Base-by-base conservation (phyloP, 768 basidiomycete genomes). In the Trametes villosa region DNA sequence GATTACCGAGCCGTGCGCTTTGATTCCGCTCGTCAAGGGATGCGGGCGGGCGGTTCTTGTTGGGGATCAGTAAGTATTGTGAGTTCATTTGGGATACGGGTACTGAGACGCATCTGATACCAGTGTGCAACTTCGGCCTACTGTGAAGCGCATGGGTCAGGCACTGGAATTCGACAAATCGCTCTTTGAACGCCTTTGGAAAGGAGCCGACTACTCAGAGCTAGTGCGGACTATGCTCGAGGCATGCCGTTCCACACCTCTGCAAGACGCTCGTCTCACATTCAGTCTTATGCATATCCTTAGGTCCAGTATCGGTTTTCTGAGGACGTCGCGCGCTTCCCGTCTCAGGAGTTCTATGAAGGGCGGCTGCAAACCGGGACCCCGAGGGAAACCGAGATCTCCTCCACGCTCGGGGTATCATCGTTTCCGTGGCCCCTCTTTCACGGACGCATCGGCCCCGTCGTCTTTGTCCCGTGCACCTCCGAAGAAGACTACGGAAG, bases 21-120 rank as follows among this genome's bases (percentile, higher is more conserved):
- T 89, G 34, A 87, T 89, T 31, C 86, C 88, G 0, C 75, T 89
- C 4, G 85, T 87, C 11, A 89, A 89, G 67, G 87, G 86, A 3
- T 80, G 83, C 44, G 71, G 73, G 48, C 74, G 79, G 48, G 86
- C 83, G 0, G 79, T 88, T 6, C 73, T 89, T 13, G 87, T 89
- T 4, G 88, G 88, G 11, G 86, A 89, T 65, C 87, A 89, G 88
- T 89, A 65, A 75, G 85, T n/a, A n/a, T n/a, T n/a, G n/a, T n/a
- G n/a, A n/a, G n/a, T n/a, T n/a, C n/a, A n/a, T n/a, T n/a, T n/a
- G n/a, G n/a, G n/a, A n/a, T n/a, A n/a, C 36, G 4, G 15, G 17
- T 15, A 47, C 20, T 20, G 17, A 18, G 17, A 24, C 29, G 11
- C 38, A 15, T 18, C 18, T 3, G 2, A 5, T 12, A 27, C 8